These are phyloP conservation scores for Globisporangium carolinianum DNA, from an alignment of 352 stramenopile species.

Conservation along the genomic window DNA sequence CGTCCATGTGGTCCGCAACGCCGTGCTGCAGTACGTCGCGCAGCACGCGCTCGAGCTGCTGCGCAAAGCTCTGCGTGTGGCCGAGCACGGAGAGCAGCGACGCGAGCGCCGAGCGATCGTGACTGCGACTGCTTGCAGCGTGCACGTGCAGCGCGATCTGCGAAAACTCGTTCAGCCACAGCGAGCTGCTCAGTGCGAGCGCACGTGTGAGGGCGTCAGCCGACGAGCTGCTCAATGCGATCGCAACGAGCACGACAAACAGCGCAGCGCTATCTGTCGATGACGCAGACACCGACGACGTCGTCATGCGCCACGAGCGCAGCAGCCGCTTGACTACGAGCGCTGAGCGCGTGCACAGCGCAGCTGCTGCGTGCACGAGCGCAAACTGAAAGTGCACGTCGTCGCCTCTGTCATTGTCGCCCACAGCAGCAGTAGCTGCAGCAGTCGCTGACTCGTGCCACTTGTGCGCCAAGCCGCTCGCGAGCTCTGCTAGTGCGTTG, in stretches of 20 bases:
- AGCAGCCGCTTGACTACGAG: constrained; percentile 7
- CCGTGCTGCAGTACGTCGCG: constrained; percentile 15
- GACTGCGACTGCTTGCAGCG: not conserved
- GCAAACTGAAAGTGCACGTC: constrained; percentile 19
- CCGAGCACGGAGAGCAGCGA: constrained; percentile 3
- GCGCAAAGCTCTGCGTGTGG: constrained; percentile 7
- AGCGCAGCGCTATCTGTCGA: constrained; percentile 6
- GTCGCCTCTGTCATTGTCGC: not conserved
- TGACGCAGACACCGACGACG: not conserved
- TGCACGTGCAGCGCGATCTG: constrained; percentile 8
- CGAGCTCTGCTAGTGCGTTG: constrained; percentile 2
- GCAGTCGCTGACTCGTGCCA: not conserved
- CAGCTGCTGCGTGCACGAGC: constrained; percentile 17
- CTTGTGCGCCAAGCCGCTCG: constrained; percentile 2
- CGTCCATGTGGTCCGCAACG: constrained; percentile 14
- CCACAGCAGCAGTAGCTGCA: too few species aligned
- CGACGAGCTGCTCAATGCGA: not conserved
- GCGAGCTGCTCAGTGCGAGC: constrained; percentile 15
- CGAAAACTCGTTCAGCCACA: constrained; percentile 30
- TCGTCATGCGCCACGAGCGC: not conserved
- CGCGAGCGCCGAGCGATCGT: not conserved
- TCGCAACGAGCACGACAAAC: constrained; percentile 18
- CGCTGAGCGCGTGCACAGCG: constrained; percentile 7
- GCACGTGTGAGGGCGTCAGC: constrained; percentile 5
- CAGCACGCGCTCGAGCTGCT: constrained; percentile 8